phyloP scores from a whole-genome alignment of 192 early-diverging fungal species.

The Backusella liffmaniae region DNA sequence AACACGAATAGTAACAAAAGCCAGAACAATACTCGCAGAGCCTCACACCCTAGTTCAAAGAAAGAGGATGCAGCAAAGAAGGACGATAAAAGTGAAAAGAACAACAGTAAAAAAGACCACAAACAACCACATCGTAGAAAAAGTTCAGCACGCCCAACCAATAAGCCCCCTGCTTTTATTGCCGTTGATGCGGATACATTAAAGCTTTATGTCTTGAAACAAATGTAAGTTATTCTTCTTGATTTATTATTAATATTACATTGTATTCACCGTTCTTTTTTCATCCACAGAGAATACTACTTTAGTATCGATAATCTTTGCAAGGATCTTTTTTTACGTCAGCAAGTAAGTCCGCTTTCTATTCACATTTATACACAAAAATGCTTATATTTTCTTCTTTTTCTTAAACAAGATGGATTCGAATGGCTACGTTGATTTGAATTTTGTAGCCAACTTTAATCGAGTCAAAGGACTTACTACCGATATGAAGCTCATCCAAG shows the following conservation, averaged over 20 bases:
- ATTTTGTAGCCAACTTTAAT: slow-evolving; percentile 84
- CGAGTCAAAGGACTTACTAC: slow-evolving; percentile 75
- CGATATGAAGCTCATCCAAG: slow-evolving; percentile 62
- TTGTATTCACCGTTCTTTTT: background rate
- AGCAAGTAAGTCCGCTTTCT: slow-evolving; percentile 11
- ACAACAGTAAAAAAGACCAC: background rate
- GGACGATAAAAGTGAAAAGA: background rate
- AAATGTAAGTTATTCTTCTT: slow-evolving; percentile 33
- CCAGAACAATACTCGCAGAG: background rate
- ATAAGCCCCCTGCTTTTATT: background rate
- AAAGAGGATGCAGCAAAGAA: background rate
- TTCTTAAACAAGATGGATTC: slow-evolving; percentile 63
- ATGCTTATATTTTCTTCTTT: background rate
- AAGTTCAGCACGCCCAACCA: slow-evolving; percentile 18
- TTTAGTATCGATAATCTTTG: slow-evolving; percentile 97
- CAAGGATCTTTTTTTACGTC: slow-evolving; percentile 93
- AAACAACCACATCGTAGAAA: background rate
- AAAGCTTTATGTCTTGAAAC: slow-evolving; percentile 58
- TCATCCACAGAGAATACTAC: slow-evolving; percentile 73
- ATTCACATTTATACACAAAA: too few species aligned
- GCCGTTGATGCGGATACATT: slow-evolving; percentile 43
- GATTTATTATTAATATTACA: background rate
- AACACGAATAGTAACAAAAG: background rate
- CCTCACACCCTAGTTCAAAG: background rate
- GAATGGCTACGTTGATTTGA: slow-evolving; percentile 79